Percentiles rank a stretch among this genome's conserved stretches.
These are phyloP conservation scores for Plasmopara muralis DNA, from an alignment of 352 stramenopile genomes.

Conservation along the genomic window DNA sequence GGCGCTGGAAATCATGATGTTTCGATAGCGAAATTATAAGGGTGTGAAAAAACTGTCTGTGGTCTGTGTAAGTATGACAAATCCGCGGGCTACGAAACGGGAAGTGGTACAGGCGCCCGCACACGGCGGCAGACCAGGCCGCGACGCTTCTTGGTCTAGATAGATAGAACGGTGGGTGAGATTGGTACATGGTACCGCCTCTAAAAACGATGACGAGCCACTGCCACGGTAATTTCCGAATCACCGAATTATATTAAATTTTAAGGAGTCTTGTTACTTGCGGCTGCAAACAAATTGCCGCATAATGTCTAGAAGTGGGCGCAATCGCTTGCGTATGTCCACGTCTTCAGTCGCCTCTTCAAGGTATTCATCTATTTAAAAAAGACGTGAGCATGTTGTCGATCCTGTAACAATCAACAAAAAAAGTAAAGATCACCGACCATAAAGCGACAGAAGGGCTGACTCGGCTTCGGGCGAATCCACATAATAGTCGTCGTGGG, in stretches of 20 bases:
- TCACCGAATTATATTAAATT: not conserved
- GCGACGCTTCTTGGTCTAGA: constrained; percentile 10
- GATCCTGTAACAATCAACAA: too few species aligned
- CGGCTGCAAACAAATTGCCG: constrained; percentile 24
- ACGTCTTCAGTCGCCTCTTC: constrained; percentile 54
- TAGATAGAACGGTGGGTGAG: not conserved
- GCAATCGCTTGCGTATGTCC: constrained; percentile 61
- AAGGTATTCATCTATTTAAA: constrained; percentile 53
- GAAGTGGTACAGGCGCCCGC: constrained; percentile 5
- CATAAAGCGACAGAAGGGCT: constrained; percentile 47
- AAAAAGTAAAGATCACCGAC: constrained; percentile 16
- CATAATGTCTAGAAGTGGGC: constrained; percentile 63
- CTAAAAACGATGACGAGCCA: not conserved
- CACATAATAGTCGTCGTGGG: constrained; percentile 30
- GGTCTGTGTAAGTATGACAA: constrained; percentile 3
- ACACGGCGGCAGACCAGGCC: constrained; percentile 4
- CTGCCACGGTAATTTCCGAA: too few species aligned
- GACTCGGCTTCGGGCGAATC: constrained; percentile 53
- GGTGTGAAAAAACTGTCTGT: constrained; percentile 2
- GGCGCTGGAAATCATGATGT: constrained; percentile 9
- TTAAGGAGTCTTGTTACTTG: constrained; percentile 11
- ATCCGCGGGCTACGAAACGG: not conserved
- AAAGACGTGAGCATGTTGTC: not conserved
- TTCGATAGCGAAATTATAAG: not conserved
- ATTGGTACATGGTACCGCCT: constrained; percentile 4